Base-by-base conservation (phyloP, 1,139 yeast species). In the Yamadazyma epiphylla region DNA sequence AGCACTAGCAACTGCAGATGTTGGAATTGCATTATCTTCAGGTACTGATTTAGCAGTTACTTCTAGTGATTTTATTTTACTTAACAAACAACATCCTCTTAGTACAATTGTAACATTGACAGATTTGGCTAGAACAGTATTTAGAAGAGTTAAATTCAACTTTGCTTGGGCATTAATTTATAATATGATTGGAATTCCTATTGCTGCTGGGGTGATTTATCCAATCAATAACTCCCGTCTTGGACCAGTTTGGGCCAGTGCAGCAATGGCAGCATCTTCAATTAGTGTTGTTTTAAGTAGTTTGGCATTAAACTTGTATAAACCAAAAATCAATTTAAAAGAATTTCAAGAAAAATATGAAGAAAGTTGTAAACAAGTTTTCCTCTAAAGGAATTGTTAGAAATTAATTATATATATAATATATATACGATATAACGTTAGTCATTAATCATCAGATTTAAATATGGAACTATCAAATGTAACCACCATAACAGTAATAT, bases 401-500 rank as follows among this genome's bases (percentile, higher is more conserved):
- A 7, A 13, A 22, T n/a, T 9, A 24, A 7, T 11, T 23, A 5
- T n/a, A 6, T 23, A 23, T 23, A 13, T 17, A 17, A 17, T 10
- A 7, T 17, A 17, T 7, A 17, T 17, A 17, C 9, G 20, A 7
- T 17, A 17, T 10, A 17, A 7, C 20, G 20, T 7, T 17, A 7
- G 14, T 34, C 41, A 33, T 37, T 27, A 37, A 28, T 35, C 39
- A 35, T 37, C 35, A 35, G 35, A 12, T 15, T 30, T 30, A 24
- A 30, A 35, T 13, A 27, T 46, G 45, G 47, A 71, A 70, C 5
- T 74, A 44, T 78, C 80, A 38, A 83, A 67, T 33, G 74, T 62
- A 3, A 83, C 77, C 16, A 91, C 88, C 96, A 91, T 87, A 19
- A 85, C 94, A 0, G 98, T 89, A 25, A 91, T 77, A 53, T 91